Percentiles rank a stretch among this genome's conserved stretches.
phyloP scores from a whole-genome alignment of 78 protist species.

The Monosiga brevicollis region DNA sequence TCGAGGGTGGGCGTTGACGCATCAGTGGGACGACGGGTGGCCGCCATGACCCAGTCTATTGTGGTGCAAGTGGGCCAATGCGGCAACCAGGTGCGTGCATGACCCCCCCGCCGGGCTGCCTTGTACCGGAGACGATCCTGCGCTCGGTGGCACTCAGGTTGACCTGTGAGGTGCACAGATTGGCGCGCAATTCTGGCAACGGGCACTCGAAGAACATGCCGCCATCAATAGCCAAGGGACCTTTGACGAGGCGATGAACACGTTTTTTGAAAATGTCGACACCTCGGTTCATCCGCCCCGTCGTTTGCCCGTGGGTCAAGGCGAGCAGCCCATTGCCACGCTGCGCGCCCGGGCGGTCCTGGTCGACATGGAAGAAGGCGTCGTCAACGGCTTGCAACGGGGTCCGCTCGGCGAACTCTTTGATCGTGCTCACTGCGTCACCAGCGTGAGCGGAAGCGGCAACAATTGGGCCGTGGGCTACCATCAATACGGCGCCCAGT shows the following conservation, averaged over 20 bases:
- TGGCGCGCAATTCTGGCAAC: constrained; percentile 64
- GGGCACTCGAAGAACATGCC: constrained; percentile 59
- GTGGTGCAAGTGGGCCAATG: neutral
- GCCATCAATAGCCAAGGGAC: neutral
- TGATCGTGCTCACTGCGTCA: constrained; percentile 40
- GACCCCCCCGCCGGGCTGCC: too few relatives aligned
- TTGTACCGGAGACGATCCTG: too few relatives aligned
- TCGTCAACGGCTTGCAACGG: constrained; percentile 23
- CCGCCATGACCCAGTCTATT: neutral
- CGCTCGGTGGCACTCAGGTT: constrained; percentile 62
- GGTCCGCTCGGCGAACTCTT: constrained; percentile 51
- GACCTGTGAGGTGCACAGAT: constrained; percentile 88
- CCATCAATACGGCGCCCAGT: constrained; percentile 40
- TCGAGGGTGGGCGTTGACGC: too few relatives aligned
- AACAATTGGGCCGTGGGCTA: constrained; percentile 69
- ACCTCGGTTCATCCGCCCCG: neutral
- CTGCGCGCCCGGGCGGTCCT: constrained; percentile 53
- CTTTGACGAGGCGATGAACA: constrained; percentile 41
- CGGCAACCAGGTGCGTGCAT: too few relatives aligned
- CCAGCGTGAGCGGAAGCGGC: constrained; percentile 56
- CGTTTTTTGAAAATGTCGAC: constrained; percentile 53
- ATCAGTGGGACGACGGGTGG: too few relatives aligned
- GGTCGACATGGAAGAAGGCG: constrained; percentile 82
- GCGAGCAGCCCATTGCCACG: neutral
- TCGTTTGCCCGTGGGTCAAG: neutral